These are phyloP conservation scores for Globisporangium paroecandrum DNA, from an alignment of 352 stramenopile genomes.

Conservation along the genomic window DNA sequence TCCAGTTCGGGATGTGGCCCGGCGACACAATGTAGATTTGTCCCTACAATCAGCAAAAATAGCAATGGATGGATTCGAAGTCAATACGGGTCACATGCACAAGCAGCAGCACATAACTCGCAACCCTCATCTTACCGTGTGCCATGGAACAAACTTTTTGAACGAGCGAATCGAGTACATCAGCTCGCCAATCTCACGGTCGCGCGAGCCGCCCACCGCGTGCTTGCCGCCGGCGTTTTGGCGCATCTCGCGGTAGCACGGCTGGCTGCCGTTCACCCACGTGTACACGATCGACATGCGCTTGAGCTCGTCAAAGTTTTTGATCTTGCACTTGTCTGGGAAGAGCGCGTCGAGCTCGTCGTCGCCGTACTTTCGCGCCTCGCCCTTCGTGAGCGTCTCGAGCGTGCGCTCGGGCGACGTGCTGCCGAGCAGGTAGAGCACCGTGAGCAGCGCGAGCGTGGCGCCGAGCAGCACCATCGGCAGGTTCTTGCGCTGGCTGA, in stretches of 20 bases:
- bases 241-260: conserved; percentile 76
- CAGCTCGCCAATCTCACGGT: conserved; percentile 86
- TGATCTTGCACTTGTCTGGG: conserved; percentile 76
- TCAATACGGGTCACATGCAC: neutral
- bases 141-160: conserved; percentile 80
- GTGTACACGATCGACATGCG: conserved; percentile 89
- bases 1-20: conserved; percentile 79
- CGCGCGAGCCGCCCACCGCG: conserved; percentile 70
- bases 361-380: conserved; percentile 38
- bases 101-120: neutral
- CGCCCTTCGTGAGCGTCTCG: conserved; percentile 26
- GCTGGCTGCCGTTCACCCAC: conserved; percentile 85
- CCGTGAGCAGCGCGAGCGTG: conserved; percentile 32
- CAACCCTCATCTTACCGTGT: conserved; percentile 31
- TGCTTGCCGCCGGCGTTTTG: conserved; percentile 66
- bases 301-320: conserved; percentile 81
- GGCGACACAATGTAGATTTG: conserved; percentile 85
- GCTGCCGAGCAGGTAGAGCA: conserved; percentile 42
- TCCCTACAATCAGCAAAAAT: conserved; percentile 24
- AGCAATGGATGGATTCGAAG: neutral
- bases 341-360: conserved; percentile 56
- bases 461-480: conserved; percentile 44
- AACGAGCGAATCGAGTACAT: conserved; percentile 87
- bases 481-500: conserved; percentile 62
- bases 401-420: conserved; percentile 33